These are phyloP conservation scores for Lipomyces lipofer DNA, from an alignment of 805 yeast species.

Conservation along the genomic window DNA sequence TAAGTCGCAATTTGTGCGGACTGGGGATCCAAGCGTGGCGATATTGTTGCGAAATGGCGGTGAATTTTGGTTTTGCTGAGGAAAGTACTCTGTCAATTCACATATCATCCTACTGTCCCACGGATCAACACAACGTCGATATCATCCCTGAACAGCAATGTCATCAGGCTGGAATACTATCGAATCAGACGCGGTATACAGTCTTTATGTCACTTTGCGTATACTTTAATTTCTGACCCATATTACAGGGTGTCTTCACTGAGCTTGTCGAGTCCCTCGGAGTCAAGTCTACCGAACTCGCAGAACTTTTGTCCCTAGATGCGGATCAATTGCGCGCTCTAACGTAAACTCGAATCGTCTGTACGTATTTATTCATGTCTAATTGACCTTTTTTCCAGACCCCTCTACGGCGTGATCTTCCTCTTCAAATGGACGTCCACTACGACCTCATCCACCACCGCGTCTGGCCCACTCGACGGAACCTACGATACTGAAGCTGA, in stretches of 20 bases:
- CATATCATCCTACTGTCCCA: not conserved
- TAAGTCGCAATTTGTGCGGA: not conserved
- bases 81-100: not conserved
- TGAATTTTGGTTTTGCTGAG: not conserved
- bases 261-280: slow-evolving; percentile 59
- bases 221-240: too few species aligned
- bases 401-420: slow-evolving; percentile 61
- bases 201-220: too few species aligned
- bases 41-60: not conserved
- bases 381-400: slow-evolving; percentile 35
- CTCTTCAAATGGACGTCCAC: slow-evolving; percentile 59
- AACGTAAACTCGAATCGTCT: slow-evolving; percentile 31
- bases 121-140: slow-evolving; percentile 1
- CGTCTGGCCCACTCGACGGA: slow-evolving; percentile 47
- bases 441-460: slow-evolving; percentile 35
- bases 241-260: slow-evolving; percentile 57
- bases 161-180: slow-evolving; percentile 59
- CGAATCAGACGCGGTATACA: slow-evolving; percentile 65
- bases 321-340: slow-evolving; percentile 42
- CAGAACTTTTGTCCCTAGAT: slow-evolving; percentile 59
- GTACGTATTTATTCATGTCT: slow-evolving; percentile 11
- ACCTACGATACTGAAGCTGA: slow-evolving; percentile 42
- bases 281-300: slow-evolving; percentile 55
- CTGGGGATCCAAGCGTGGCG: not conserved
- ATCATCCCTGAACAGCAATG: slow-evolving; percentile 3